phyloP scores from a whole-genome alignment of 371 early-diverging fungal genomes.

The Mortierella sp. region DNA sequence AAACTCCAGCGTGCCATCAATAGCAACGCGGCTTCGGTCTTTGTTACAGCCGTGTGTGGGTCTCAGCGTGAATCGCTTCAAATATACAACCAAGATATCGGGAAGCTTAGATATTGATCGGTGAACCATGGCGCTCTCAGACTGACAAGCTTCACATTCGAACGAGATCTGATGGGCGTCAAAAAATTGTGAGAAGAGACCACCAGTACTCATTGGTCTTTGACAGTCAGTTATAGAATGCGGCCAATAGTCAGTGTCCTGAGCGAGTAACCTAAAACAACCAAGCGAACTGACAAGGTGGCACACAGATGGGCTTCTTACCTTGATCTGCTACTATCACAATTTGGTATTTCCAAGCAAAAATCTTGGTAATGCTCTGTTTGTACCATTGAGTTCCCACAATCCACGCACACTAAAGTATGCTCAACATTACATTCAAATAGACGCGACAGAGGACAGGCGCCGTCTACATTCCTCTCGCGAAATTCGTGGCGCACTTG shows the following conservation, averaged over 20 bases:
- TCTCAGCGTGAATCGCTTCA: slow-evolving; percentile 31
- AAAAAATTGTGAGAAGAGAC: slow-evolving; percentile 35
- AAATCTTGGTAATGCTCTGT: slow-evolving; percentile 40
- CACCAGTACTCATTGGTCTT: slow-evolving; percentile 20
- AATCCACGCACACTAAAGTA: slow-evolving; percentile 21
- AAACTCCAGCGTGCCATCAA: slow-evolving; percentile 37
- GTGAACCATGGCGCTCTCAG: slow-evolving; percentile 24
- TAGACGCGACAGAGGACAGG: slow-evolving; percentile 24
- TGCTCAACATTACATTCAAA: slow-evolving; percentile 37
- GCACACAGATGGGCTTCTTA: background rate
- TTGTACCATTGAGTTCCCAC: slow-evolving; percentile 19
- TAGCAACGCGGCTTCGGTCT: slow-evolving; percentile 24
- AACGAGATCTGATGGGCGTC: slow-evolving; percentile 19
- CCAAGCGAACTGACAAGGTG: background rate
- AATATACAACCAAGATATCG: slow-evolving; percentile 28
- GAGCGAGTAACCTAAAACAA: background rate
- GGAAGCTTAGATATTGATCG: slow-evolving; percentile 32
- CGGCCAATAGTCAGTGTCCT: background rate
- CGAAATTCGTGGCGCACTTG: slow-evolving; percentile 33
- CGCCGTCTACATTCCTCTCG: background rate
- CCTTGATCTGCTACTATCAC: slow-evolving; percentile 22
- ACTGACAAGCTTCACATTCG: slow-evolving; percentile 26
- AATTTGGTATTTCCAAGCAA: slow-evolving; percentile 26
- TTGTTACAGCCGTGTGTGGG: slow-evolving; percentile 26
- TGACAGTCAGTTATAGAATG: slow-evolving; percentile 11